Evolutionary conservation across 129 eudicot genomes (phyloP), one percentile per base, ranked within the genome.

Genomic region (Sambucus nigra): DNA sequence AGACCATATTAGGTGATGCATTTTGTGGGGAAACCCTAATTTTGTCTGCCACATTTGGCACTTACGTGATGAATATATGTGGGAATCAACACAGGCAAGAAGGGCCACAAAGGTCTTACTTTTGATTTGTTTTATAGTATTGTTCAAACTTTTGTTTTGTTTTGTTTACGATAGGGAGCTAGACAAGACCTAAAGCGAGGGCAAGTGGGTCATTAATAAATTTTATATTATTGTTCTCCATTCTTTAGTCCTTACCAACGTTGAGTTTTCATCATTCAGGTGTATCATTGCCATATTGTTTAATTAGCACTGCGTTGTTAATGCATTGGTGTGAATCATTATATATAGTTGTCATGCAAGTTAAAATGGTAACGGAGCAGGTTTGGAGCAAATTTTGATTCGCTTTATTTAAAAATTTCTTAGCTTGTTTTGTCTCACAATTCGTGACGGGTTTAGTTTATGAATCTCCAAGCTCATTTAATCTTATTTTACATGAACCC

Each of bases 51-150:
- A 71, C 68, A 56, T 9, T 1, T 31, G 35, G 28, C 6, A 55
- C 52, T 24, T 41, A 50, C 70, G n/a, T n/a, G n/a, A 53, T 61
- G 27, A 53, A 49, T 39, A 57, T 55, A 31, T 76, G 82, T 57
- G 64, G 82, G 82, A 70, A 71, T 76, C 78, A 66, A 60, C 13
- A 25, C 11, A 46, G 57, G 68, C 68, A 62, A 31, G 82, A 76
- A 50, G 44, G 38, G 77, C 71, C 74, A 61, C 31, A 42, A 16
- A 24, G 59, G 35, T 21, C 42, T 3, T 15, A 12, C 8, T 35
- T 1, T 35, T 2, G 4, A 29, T 29, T 29, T 29, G 35, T 29
- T 29, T 29, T 29, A 29, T 29, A 29, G n/a, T n/a, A n/a, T n/a
- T n/a, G n/a, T n/a, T n/a, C n/a, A n/a, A n/a, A 12, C 8, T 35